Conservation (phyloP, 106 monocot species). For the Platanthera zijinensis region DNA sequence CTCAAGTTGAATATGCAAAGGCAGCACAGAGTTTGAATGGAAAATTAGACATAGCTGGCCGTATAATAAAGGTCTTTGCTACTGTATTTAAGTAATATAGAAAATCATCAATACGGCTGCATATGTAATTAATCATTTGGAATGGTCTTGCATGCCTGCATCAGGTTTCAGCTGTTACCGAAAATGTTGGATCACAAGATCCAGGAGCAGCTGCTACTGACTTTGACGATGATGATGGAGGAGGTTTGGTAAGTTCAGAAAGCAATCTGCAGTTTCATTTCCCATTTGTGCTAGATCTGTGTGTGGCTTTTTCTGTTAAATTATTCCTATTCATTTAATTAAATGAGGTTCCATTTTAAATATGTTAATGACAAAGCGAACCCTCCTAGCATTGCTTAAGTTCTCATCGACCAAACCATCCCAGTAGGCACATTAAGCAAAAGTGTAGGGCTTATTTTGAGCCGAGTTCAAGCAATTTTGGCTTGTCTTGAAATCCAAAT, state of each 20-base stretch:
- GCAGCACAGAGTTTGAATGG: constrained; percentile 77
- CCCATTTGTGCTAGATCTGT: not conserved
- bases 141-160: not conserved
- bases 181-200: constrained; percentile 53
- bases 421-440: not conserved
- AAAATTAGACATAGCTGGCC: constrained; percentile 72
- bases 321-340: not conserved
- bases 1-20: constrained; percentile 62
- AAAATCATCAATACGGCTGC: not conserved
- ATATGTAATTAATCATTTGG: not conserved
- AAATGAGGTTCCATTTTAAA: not conserved
- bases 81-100: not conserved
- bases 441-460: not conserved
- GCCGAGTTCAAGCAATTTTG: too few relatives aligned
- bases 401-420: not conserved
- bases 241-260: constrained; percentile 62
- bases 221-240: constrained; percentile 89
- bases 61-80: constrained; percentile 48
- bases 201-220: constrained; percentile 53
- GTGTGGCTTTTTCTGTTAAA: not conserved
- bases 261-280: not conserved
- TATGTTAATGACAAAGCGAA: not conserved
- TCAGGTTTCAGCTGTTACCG: constrained; percentile 74
- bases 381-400: not conserved
- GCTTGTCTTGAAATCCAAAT: too few relatives aligned